Evolutionary conservation across 192 early-diverging fungal species (phyloP).

Genomic region (Coemansia sp.): DNA sequence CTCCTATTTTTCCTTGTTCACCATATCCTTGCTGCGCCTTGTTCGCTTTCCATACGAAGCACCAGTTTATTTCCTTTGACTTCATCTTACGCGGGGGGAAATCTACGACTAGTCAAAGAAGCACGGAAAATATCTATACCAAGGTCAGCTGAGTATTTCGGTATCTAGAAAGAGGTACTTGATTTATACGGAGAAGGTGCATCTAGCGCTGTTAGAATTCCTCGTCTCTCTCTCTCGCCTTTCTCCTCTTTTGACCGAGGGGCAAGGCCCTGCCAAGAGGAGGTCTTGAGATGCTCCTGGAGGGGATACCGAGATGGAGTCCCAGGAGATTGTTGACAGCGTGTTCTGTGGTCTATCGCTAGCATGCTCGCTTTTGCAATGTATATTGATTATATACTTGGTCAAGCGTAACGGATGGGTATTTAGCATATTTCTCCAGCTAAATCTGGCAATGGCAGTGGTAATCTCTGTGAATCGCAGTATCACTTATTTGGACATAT

Average conservation of each 20-base stretch:
- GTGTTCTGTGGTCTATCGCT: conserved; percentile 52
- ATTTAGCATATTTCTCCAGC: conserved; percentile 51
- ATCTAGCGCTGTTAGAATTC: neutral
- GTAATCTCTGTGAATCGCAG: conserved; percentile 44
- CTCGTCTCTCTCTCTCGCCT: neutral
- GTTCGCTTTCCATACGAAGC: neutral
- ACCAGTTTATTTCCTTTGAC: too few species aligned
- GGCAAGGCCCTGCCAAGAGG: neutral
- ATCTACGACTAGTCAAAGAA: neutral
- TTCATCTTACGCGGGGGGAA: neutral
- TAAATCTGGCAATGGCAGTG: conserved; percentile 50
- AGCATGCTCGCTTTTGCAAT: conserved; percentile 36
- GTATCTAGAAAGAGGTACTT: neutral
- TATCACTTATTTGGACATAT: conserved; percentile 55
- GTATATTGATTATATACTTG: conserved; percentile 40
- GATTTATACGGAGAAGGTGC: neutral
- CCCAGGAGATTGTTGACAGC: conserved; percentile 44
- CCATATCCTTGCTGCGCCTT: neutral
- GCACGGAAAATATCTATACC: neutral
- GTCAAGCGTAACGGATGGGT: conserved; percentile 51
- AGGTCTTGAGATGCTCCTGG: conserved; percentile 11
- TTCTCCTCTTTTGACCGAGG: neutral
- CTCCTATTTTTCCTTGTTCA: neutral
- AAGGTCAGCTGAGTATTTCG: neutral
- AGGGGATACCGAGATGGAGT: conserved; percentile 25